Base-by-base conservation (phyloP, 495 filamentous ascomycete species). In the Podospora appendiculata region DNA sequence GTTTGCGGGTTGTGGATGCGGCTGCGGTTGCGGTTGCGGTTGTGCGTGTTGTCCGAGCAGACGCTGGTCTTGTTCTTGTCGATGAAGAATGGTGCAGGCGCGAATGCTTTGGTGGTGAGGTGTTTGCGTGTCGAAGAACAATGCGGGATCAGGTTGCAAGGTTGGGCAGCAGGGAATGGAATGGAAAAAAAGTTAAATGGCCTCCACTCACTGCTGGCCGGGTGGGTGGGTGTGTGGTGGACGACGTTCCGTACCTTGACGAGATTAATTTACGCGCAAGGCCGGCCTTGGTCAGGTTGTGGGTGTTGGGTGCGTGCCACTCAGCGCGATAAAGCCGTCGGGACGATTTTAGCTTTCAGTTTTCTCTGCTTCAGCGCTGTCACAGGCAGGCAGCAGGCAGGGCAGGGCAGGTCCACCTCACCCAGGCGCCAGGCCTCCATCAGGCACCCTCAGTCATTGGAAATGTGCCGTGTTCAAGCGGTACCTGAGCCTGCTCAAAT, bases 141-240 rank as follows among this genome's bases (percentile, higher is more conserved):
- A 25, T 25, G 25, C 5, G 9, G 36, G 46, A 48, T 44, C 35
- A 45, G 45, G 46, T 48, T 48, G 16, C 19, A 14, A 33, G 16
- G 53, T 56, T 52, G 49, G 54, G 54, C 49, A 51, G 43, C 38
- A 49, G 53, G 41, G 32, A 51, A 50, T 51, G 47, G 14, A 25
- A 32, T 10, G 17, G 42, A 25, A 25, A 25, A 25, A 25, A 25
- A 25, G 25, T 25, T 25, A 25, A 25, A 25, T 2, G 25, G 25
- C 25, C 25, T 25, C 25, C 25, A 25, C 25, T 25, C 25, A 5
- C 25, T 25, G 25, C 5, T 5, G 25, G 25, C 25, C 5, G 25
- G 25, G 25, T 25, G 25, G 25, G 25, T 25, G 25, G 25, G 25
- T 25, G 25, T 25, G 25, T 18, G 45, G 36, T 18, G 45, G 51